Conservation (phyloP, 495 filamentous ascomycete genomes). For the Rusavskia elegans region DNA sequence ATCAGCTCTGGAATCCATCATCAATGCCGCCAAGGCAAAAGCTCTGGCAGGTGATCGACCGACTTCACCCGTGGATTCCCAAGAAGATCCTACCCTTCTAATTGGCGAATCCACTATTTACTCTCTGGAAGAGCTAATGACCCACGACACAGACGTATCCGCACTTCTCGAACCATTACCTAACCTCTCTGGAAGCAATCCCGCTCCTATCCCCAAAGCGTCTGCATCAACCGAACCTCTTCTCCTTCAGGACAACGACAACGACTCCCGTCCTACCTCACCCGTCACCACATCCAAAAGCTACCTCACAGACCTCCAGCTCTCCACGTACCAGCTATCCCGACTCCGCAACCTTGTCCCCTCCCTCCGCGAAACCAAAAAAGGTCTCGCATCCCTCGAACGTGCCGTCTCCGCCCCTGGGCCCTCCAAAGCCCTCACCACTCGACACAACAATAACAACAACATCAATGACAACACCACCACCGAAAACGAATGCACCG, state of each 20-base stretch:
- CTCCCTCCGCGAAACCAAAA: slow-evolving; percentile 49
- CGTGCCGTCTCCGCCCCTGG: slow-evolving; percentile 25
- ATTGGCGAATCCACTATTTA: slow-evolving; percentile 46
- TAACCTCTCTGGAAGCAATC: not conserved
- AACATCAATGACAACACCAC: slow-evolving; percentile 3
- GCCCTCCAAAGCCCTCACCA: slow-evolving; percentile 2
- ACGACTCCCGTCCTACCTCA: slow-evolving; percentile 3
- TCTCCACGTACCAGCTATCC: slow-evolving; percentile 33
- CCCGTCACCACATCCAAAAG: slow-evolving; percentile 1
- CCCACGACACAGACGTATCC: slow-evolving; percentile 18
- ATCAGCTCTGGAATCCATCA: slow-evolving; percentile 34
- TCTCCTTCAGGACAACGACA: not conserved
- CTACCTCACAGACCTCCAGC: slow-evolving; percentile 19
- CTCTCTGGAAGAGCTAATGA: slow-evolving; percentile 41
- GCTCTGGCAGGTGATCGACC: not conserved
- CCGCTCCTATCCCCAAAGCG: not conserved
- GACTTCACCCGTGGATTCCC: not conserved
- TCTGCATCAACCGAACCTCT: not conserved
- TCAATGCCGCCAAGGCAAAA: slow-evolving; percentile 31
- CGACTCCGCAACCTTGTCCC: slow-evolving; percentile 42
- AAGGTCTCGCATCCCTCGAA: slow-evolving; percentile 51
- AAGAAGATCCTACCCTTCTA: slow-evolving; percentile 25
- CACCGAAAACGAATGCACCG: slow-evolving; percentile 7
- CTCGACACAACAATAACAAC: not conserved
- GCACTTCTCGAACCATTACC: slow-evolving; percentile 4